A percentile compares a stretch with the other conserved stretches of the same genome.
Conservation (phyloP, 2,329 filamentous ascomycete species). For the Dothideomycetidae sp. region DNA sequence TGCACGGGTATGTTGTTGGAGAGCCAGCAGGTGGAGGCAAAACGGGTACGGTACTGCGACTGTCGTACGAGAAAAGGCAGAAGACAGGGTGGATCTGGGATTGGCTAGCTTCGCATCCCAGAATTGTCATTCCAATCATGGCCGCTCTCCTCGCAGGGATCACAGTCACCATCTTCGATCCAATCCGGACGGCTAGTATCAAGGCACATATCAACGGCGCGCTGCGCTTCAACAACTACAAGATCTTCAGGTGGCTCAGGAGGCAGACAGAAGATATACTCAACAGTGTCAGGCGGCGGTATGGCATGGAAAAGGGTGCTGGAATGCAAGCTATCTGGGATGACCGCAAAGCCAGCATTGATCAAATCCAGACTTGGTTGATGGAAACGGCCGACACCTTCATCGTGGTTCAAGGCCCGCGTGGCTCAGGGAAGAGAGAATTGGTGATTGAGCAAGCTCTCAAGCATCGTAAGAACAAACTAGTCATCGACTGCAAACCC, state of each 20-base stretch:
- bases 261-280: slow-evolving; percentile 51
- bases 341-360: slow-evolving; percentile 67
- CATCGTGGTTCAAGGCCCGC: slow-evolving; percentile 81
- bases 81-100: slow-evolving; percentile 71
- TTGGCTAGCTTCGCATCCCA: slow-evolving; percentile 73
- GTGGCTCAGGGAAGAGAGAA: slow-evolving; percentile 81
- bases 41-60: slow-evolving; percentile 58
- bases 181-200: slow-evolving; percentile 86
- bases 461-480: slow-evolving; percentile 54
- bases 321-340: slow-evolving; percentile 75
- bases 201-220: slow-evolving; percentile 70
- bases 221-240: slow-evolving; percentile 59
- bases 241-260: slow-evolving; percentile 67
- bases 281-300: slow-evolving; percentile 34
- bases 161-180: slow-evolving; percentile 83
- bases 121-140: slow-evolving; percentile 71
- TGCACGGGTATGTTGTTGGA: slow-evolving; percentile 66
- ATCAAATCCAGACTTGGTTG: slow-evolving; percentile 71
- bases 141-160: slow-evolving; percentile 69
- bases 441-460: slow-evolving; percentile 75
- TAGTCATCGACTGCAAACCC: slow-evolving; percentile 84
- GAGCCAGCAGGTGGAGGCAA: slow-evolving; percentile 60
- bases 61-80: slow-evolving; percentile 69
- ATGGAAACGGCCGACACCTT: slow-evolving; percentile 83
- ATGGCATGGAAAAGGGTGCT: slow-evolving; percentile 45